phyloP scores from a whole-genome alignment of 192 early-diverging fungal genomes.

The Coemansia sp. region DNA sequence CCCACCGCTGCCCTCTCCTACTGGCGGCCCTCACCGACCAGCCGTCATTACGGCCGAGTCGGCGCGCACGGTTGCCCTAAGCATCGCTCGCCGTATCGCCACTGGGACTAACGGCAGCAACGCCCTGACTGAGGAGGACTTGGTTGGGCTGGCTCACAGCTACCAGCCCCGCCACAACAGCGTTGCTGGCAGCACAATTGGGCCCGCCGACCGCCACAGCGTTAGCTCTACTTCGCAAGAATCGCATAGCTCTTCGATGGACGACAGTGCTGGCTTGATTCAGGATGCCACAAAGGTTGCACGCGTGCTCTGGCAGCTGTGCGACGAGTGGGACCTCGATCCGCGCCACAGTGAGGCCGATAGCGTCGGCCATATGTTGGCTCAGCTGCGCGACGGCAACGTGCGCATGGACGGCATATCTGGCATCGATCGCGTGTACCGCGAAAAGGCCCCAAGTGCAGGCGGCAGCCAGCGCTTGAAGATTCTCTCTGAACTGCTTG shows the following conservation, averaged over 20 bases:
- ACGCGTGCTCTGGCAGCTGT: constrained; percentile 45
- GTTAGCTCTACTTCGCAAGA: constrained; percentile 23
- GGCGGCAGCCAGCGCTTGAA: constrained; percentile 58
- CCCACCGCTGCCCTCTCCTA: constrained; percentile 15
- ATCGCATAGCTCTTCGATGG: constrained; percentile 26
- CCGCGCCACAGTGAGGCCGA: constrained; percentile 31
- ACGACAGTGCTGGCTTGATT: constrained; percentile 14
- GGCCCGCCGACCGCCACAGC: constrained; percentile 16
- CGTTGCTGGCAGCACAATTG: neutral
- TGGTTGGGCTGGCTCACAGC: neutral
- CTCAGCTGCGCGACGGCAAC: constrained; percentile 19
- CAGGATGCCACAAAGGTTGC: constrained; percentile 36
- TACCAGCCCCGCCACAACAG: constrained; percentile 8
- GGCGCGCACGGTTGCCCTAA: constrained; percentile 1
- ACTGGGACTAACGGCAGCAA: constrained; percentile 11
- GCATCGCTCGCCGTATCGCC: constrained; percentile 14
- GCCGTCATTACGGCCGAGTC: constrained; percentile 3
- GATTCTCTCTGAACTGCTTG: constrained; percentile 79
- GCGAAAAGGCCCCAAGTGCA: constrained; percentile 22
- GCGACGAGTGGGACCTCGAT: constrained; percentile 57
- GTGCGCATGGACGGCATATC: constrained; percentile 20
- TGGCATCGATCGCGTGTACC: constrained; percentile 28
- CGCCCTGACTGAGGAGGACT: neutral
- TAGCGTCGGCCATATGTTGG: constrained; percentile 24
- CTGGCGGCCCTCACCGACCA: neutral